phyloP scores from a whole-genome alignment of 1,284 basidiomycete species.

The Neonothopanus nambi region DNA sequence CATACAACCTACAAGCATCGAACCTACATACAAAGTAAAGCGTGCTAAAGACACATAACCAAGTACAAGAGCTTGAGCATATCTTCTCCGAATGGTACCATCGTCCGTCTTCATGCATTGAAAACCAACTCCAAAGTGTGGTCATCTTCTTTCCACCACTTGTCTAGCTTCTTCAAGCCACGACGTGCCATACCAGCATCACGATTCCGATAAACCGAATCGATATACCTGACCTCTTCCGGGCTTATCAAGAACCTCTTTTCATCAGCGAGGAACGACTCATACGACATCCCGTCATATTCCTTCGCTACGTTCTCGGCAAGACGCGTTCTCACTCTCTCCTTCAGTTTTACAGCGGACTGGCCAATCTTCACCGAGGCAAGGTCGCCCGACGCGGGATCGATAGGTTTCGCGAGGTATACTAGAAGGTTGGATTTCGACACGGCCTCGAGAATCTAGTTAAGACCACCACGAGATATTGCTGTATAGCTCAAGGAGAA shows the following conservation, averaged over 20 bases:
- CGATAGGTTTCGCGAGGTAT: conserved; percentile 1
- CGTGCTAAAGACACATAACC: too few relatives aligned
- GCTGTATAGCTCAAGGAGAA: conserved; percentile 8
- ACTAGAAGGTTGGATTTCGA: background rate
- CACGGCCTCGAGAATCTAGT: background rate
- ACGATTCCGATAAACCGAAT: conserved; percentile 23
- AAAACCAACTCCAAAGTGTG: conserved; percentile 27
- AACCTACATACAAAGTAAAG: too few relatives aligned
- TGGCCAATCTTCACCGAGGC: conserved; percentile 6
- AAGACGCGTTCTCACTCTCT: background rate
- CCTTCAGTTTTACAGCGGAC: background rate
- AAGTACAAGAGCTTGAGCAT: too few relatives aligned
- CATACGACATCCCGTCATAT: conserved; percentile 7
- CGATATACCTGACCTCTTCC: conserved; percentile 20
- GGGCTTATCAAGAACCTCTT: conserved; percentile 18
- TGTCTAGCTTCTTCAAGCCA: conserved; percentile 12
- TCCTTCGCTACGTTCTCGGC: conserved; percentile 8
- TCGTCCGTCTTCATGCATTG: too few relatives aligned
- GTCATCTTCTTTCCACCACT: conserved; percentile 45
- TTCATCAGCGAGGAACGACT: conserved; percentile 3
- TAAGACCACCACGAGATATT: conserved; percentile 6
- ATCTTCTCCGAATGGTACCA: too few relatives aligned
- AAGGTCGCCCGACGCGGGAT: conserved; percentile 5
- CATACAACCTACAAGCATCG: too few relatives aligned
- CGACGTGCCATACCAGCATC: conserved; percentile 15